Conservation (phyloP, 2,329 filamentous ascomycete genomes). For the Colletotrichum chrysophilum region DNA sequence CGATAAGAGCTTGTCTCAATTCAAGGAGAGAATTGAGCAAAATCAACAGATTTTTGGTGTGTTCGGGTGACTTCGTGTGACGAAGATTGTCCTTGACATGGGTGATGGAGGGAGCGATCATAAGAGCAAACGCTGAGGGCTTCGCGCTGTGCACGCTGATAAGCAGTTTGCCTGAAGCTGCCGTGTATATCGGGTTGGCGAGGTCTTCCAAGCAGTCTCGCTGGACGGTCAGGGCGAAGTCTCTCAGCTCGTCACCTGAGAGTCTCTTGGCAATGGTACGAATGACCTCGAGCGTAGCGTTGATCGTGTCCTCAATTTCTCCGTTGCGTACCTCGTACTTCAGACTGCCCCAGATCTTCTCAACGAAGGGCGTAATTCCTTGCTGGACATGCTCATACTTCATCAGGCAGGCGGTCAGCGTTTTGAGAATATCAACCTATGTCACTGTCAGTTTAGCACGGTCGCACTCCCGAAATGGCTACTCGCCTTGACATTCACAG, state of each 20-base stretch:
- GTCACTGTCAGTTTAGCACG: neutral
- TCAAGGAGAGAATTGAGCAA: conserved; percentile 57
- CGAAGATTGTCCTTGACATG: conserved; percentile 56
- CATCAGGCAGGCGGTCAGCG: conserved; percentile 58
- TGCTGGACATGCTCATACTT: conserved; percentile 51
- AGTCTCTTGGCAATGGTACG: conserved; percentile 53
- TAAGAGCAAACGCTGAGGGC: conserved; percentile 51
- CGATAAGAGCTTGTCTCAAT: conserved; percentile 45
- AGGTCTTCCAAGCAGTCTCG: conserved; percentile 60
- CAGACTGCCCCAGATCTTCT: conserved; percentile 63
- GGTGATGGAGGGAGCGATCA: conserved; percentile 50
- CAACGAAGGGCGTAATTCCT: conserved; percentile 52
- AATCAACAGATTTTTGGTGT: conserved; percentile 57
- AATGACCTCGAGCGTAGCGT: conserved; percentile 60
- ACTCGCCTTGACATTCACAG: conserved; percentile 60
- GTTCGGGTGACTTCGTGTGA: conserved; percentile 53
- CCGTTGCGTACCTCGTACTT: conserved; percentile 69
- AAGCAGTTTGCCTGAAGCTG: conserved; percentile 56
- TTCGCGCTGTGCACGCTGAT: conserved; percentile 56
- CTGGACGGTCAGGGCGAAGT: conserved; percentile 54
- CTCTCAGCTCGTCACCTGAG: conserved; percentile 45
- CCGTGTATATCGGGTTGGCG: conserved; percentile 56
- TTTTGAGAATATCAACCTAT: conserved; percentile 60
- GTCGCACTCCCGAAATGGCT: too few species aligned
- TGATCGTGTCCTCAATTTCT: conserved; percentile 62